These are phyloP conservation scores for Tilletia setariae DNA, from an alignment of 1,284 basidiomycete species.

Conservation along the genomic window DNA sequence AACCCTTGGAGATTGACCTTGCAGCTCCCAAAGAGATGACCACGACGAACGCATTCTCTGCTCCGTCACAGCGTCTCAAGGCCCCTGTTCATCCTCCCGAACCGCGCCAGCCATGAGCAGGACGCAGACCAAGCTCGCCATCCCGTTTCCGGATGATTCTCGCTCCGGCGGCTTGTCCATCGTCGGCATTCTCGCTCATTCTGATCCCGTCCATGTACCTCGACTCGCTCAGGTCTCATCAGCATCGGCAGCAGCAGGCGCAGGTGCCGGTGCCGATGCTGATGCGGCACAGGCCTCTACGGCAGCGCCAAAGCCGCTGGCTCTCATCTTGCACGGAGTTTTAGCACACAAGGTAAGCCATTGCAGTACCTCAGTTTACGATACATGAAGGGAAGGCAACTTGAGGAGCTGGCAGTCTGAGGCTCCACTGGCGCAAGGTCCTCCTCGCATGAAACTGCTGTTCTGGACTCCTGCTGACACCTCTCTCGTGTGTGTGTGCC, in stretches of 20 bases:
- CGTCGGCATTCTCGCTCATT: slow-evolving; percentile 34
- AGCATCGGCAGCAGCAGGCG: background rate
- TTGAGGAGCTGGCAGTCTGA: too few species aligned
- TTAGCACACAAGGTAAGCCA: slow-evolving; percentile 34
- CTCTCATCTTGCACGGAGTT: slow-evolving; percentile 43
- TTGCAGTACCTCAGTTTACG: background rate
- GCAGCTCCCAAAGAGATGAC: too few species aligned
- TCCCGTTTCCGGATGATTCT: slow-evolving; percentile 29
- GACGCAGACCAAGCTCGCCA: slow-evolving; percentile 30
- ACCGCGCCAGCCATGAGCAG: too few species aligned
- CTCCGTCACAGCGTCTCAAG: too few species aligned
- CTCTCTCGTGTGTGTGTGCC: background rate
- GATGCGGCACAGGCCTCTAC: background rate
- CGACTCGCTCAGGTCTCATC: slow-evolving; percentile 22
- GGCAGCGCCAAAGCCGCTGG: slow-evolving; percentile 22
- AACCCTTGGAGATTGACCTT: too few species aligned
- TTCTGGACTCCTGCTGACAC: too few species aligned
- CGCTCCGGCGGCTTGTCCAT: slow-evolving; percentile 29
- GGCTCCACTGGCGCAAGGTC: too few species aligned
- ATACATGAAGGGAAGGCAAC: background rate
- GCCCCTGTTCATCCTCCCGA: too few species aligned
- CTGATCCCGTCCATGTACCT: slow-evolving; percentile 25
- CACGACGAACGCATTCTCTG: too few species aligned
- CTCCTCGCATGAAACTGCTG: too few species aligned
- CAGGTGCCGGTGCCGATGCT: background rate